Percentiles rank a stretch among this genome's conserved stretches.
Conservation (phyloP, 2,329 filamentous ascomycete species). For the Ceratocystiopsis minuta region DNA sequence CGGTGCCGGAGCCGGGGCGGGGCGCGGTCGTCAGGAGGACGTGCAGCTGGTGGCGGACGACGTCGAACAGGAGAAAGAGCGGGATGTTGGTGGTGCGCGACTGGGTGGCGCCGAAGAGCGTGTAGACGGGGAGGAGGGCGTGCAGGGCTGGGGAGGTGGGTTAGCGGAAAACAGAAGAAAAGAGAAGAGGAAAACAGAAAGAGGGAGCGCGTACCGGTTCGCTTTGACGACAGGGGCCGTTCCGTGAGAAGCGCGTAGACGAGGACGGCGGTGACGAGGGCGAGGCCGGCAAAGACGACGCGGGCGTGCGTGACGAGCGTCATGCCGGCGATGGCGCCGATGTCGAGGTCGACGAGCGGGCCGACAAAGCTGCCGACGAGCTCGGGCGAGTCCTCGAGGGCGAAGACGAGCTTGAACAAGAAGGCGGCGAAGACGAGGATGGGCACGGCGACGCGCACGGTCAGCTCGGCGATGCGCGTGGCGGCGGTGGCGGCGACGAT, state of each 20-base stretch:
- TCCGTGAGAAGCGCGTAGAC: constrained; percentile 20
- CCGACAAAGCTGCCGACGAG: constrained; percentile 35
- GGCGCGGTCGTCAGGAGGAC: constrained; percentile 20
- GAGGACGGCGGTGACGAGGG: constrained; percentile 19
- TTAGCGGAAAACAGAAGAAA: constrained; percentile 2
- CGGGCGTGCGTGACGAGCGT: constrained; percentile 31
- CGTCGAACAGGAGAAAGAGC: constrained; percentile 57
- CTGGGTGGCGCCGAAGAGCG: constrained; percentile 71
- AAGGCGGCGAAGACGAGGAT: constrained; percentile 38
- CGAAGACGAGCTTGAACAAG: constrained; percentile 81
- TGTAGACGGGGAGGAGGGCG: constrained; percentile 52
- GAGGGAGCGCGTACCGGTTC: too few relatives aligned
- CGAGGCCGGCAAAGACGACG: constrained; percentile 31
- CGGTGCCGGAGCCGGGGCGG: constrained; percentile 15
- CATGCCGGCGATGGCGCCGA: constrained; percentile 21
- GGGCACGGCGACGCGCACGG: constrained; percentile 4
- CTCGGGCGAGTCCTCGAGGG: constrained; percentile 73
- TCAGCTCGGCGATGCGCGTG: constrained; percentile 1
- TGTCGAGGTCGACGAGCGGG: constrained; percentile 19
- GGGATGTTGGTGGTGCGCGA: constrained; percentile 73
- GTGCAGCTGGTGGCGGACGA: constrained; percentile 18
- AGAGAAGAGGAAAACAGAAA: too few relatives aligned
- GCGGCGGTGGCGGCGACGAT: constrained; percentile 23
- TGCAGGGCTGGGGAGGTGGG: constrained; percentile 7
- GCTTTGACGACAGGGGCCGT: not conserved